Conservation (phyloP, 495 filamentous ascomycete genomes). For the Aspergillus incahuasiensis region DNA sequence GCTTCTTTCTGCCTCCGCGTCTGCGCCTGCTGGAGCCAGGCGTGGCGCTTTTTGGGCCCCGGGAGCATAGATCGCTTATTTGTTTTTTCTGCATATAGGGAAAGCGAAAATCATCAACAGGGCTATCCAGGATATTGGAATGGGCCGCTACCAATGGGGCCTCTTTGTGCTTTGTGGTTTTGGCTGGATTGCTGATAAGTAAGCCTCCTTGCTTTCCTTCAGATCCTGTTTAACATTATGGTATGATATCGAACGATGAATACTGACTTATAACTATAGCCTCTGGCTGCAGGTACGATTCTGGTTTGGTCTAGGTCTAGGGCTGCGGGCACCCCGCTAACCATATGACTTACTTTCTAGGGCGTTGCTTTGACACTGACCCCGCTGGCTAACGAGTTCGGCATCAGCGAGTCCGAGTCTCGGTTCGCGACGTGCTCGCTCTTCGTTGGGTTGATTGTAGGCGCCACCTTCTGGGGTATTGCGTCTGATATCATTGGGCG, state of each 20-base stretch:
- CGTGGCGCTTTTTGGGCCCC: too few species aligned
- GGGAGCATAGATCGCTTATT: too few species aligned
- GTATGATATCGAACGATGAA: too few species aligned
- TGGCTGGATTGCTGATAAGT: conserved; percentile 65
- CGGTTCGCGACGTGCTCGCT: conserved; percentile 53
- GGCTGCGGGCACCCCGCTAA: too few species aligned
- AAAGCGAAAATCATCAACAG: conserved; percentile 54
- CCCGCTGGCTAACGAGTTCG: conserved; percentile 48
- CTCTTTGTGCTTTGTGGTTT: conserved; percentile 76
- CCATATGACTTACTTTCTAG: conserved; percentile 21
- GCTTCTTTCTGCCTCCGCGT: too few species aligned
- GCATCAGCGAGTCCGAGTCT: conserved; percentile 37
- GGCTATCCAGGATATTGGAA: conserved; percentile 70
- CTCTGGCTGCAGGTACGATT: too few species aligned
- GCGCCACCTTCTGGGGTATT: conserved; percentile 57
- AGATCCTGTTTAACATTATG: too few species aligned
- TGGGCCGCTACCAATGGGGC: conserved; percentile 80
- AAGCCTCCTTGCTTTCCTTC: conserved; percentile 11
- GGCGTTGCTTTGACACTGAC: conserved; percentile 54
- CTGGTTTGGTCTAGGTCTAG: too few species aligned
- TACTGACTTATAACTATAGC: too few species aligned
- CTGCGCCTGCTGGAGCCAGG: too few species aligned
- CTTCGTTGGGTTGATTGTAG: conserved; percentile 53
- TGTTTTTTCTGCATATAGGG: conserved; percentile 12
- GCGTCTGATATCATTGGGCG: conserved; percentile 55